Conservation (phyloP, 352 stramenopile species). For the Pythium dissimile region DNA sequence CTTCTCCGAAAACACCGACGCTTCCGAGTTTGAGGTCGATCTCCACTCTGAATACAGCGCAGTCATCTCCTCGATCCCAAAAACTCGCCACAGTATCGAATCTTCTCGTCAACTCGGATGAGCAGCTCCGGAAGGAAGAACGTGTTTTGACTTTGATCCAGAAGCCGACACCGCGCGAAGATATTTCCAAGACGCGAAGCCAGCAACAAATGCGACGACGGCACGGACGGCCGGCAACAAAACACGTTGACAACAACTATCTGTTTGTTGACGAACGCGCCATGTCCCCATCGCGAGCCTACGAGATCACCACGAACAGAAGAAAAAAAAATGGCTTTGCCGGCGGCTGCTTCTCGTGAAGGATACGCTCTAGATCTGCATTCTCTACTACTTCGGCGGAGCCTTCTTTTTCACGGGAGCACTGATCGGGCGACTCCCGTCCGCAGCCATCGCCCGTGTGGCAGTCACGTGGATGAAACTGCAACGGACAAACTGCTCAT, state of each 20-base stretch:
- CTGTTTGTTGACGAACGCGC: slow-evolving; percentile 36
- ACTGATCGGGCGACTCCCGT: slow-evolving; percentile 41
- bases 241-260: slow-evolving; percentile 29
- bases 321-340: slow-evolving; percentile 36
- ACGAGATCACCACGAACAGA: slow-evolving; percentile 30
- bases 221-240: slow-evolving; percentile 36
- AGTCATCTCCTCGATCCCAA: not conserved
- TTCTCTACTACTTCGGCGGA: not conserved
- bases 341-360: slow-evolving; percentile 39
- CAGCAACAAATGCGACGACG: slow-evolving; percentile 34
- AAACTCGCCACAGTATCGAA: not conserved
- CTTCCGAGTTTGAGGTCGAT: not conserved
- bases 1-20: not conserved
- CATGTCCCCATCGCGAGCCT: slow-evolving; percentile 21
- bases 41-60: not conserved
- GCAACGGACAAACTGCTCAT: not conserved
- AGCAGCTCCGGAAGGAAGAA: slow-evolving; percentile 37
- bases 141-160: slow-evolving; percentile 20
- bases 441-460: slow-evolving; percentile 19
- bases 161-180: slow-evolving; percentile 6
- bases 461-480: slow-evolving; percentile 40
- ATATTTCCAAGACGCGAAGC: not conserved
- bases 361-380: not conserved
- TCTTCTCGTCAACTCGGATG: not conserved
- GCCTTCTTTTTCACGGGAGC: slow-evolving; percentile 59